Base-by-base conservation (phyloP, 140 eudicot genomes). In the Stevia rebaudiana region DNA sequence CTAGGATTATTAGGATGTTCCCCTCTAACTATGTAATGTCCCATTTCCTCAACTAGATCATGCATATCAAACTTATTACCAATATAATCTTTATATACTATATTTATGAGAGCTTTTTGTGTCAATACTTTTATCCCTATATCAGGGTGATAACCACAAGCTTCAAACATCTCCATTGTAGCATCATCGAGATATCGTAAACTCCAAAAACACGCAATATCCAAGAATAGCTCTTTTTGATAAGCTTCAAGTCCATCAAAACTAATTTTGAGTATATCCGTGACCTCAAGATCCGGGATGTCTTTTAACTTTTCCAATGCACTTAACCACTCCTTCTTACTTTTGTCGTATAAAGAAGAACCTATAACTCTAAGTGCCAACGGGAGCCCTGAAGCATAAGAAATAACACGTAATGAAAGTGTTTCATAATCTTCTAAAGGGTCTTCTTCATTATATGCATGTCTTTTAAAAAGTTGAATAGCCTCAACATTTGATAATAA, bases 181-280 rank as follows among this genome's bases (percentile, higher is more conserved):
- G 15, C 11, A 46, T n/a, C 0, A 2, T 13, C 1, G n/a, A n/a
- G n/a, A 2, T 10, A 2, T 11, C 3, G 2, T 2, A 3, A 0
- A 2, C 10, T 46, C 0, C 1, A 30, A 23, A 52, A 63, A 40
- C 77, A 72, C 16, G 76, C 76, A 51, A 72, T 72, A 17, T 62
- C 76, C 31, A 72, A 53, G 70, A 62, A 72, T 5, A 60, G 21
- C 52, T 61, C 52, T 51, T 49, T 61, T 41, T 49, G 6, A 4
- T 7, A 0, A 7, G n/a, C 6, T 18, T 49, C 7, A 21, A 49
- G 56, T 9, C 56, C 56, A 49, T 49, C 15, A 49, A 18, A 49
- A 3, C 56, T 49, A 49, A 49, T 49, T 21, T 49, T 49, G 0
- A 49, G 56, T 1, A 0, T 49, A 0, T 49, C 30, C 56, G 19